Percentiles rank a stretch among this genome's conserved stretches.
These are phyloP conservation scores for Chlamydomonas eustigma DNA, from an alignment of 139 green algal species.

Conservation along the genomic window DNA sequence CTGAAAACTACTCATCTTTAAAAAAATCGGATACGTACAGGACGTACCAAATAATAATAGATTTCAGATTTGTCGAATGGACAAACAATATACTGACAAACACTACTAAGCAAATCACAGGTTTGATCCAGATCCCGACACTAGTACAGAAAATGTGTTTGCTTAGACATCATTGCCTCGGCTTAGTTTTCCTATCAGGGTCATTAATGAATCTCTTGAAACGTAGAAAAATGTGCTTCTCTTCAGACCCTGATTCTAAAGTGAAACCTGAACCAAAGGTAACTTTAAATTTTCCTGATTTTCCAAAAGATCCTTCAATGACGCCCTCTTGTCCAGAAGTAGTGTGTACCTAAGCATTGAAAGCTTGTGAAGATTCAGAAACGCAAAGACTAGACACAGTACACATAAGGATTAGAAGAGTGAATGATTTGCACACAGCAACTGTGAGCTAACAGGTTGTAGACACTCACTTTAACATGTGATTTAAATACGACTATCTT, in stretches of 20 bases:
- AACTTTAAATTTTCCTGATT: conserved; percentile 82
- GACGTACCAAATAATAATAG: too few species aligned
- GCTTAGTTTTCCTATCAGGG: conserved; percentile 33
- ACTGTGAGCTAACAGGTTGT: too few species aligned
- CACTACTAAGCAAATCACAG: too few species aligned
- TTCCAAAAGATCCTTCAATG: conserved; percentile 80
- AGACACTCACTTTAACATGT: too few species aligned
- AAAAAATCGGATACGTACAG: too few species aligned
- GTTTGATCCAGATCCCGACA: too few species aligned
- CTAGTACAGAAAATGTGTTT: too few species aligned
- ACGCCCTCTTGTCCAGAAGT: conserved; percentile 43
- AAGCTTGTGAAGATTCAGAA: not conserved
- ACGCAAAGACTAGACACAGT: not conserved
- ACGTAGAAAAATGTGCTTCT: conserved; percentile 39
- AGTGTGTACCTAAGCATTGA: conserved; percentile 35
- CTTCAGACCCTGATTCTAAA: conserved; percentile 4
- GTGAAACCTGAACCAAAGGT: conserved; percentile 38
- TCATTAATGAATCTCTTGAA: conserved; percentile 74
- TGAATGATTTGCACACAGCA: too few species aligned
- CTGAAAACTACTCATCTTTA: too few species aligned
- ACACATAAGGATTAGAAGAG: not conserved
- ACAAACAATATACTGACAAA: too few species aligned
- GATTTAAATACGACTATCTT: not conserved
- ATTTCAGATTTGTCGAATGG: too few species aligned
- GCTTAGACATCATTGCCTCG: too few species aligned